Base-by-base conservation (phyloP, 1,284 basidiomycete species). In the Cerioporus squamosus region DNA sequence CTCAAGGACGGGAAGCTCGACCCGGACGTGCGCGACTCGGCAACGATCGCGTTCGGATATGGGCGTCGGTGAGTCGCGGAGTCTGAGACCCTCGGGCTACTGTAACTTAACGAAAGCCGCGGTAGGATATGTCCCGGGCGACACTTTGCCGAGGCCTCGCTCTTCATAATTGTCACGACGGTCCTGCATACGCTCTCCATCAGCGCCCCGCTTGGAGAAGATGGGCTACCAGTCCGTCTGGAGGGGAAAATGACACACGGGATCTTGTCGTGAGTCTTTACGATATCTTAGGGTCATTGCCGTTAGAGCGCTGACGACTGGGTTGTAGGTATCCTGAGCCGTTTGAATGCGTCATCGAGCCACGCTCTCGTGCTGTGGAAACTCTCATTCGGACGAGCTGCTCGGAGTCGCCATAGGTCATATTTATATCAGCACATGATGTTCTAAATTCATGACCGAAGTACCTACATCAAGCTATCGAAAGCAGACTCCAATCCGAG, bases 261-360 rank as follows among this genome's bases (percentile, higher is more conserved):
- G 4, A 23, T 53, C 2, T 12, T 62, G 12, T 43, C 53, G 57
- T 62, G 29, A 44, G 60, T 57, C 1, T 18, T 22, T n/a, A n/a
- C n/a, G n/a, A n/a, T n/a, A n/a, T 29, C 26, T 29, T 29, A 6
- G 26, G 26, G 26, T 5, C 12, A 39, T 39, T 5, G 26, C 14
- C 22, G 2, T 26, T 29, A 9, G 14, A n/a, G 26, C 26, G 26
- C 26, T 26, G 20, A n/a, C 38, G 14, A 14, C 5, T 14, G n/a
- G 15, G 20, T n/a, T 24, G 10, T 60, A 88, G 86, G 65, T 83
- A 86, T 63, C 85, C 85, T 7, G 81, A 79, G 60, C 80, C 84
- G 6, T 88, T 85, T 74, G 78, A 81, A 64, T 88, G 86, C 63
- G 67, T 74, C 12, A 80, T 88, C 64, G 81, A 75, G 63, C 85